Evolutionary conservation across 2,329 filamentous ascomycete species (phyloP).

Genomic region (Pyricularia sp.): DNA sequence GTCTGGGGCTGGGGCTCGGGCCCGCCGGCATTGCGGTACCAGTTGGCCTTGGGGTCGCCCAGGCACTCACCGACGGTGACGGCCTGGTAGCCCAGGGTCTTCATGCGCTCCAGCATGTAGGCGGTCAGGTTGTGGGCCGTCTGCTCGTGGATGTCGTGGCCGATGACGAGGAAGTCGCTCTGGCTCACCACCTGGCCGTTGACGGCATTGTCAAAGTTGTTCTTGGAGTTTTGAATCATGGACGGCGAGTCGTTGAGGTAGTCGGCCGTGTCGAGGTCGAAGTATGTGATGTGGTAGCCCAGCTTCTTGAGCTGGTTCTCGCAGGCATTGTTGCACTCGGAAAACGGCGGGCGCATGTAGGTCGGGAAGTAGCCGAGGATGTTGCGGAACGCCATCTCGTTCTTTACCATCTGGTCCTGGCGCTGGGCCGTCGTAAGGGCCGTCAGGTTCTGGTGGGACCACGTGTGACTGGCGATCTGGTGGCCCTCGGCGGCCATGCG

Average conservation of each 20-base stretch:
- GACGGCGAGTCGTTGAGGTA: constrained; percentile 11
- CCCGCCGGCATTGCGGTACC: constrained; percentile 28
- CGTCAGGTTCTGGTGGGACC: constrained; percentile 26
- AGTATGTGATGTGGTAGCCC: constrained; percentile 23
- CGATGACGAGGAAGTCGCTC: constrained; percentile 13
- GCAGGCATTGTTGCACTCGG: constrained; percentile 16
- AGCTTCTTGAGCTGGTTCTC: constrained; percentile 17
- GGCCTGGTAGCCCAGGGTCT: constrained; percentile 27
- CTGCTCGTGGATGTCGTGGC: constrained; percentile 35
- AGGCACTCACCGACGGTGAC: constrained; percentile 38
- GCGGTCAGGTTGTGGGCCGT: constrained; percentile 32
- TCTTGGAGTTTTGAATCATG: constrained; percentile 4
- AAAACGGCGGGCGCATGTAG: constrained; percentile 31
- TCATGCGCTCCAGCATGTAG: constrained; percentile 30
- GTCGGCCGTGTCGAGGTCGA: constrained; percentile 21
- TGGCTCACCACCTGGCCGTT: not conserved
- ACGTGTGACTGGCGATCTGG: constrained; percentile 31
- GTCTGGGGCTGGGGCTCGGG: constrained; percentile 9
- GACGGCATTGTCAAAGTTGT: constrained; percentile 8
- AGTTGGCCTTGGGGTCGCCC: constrained; percentile 31
- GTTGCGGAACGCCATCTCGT: constrained; percentile 29
- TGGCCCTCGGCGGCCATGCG: constrained; percentile 27
- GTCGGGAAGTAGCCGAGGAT: constrained; percentile 29
- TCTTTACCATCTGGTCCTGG: constrained; percentile 28
- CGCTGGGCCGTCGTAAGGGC: constrained; percentile 16